These are phyloP conservation scores for Malus hybrid DNA, from an alignment of 331 rosid species.

Conservation along the genomic window DNA sequence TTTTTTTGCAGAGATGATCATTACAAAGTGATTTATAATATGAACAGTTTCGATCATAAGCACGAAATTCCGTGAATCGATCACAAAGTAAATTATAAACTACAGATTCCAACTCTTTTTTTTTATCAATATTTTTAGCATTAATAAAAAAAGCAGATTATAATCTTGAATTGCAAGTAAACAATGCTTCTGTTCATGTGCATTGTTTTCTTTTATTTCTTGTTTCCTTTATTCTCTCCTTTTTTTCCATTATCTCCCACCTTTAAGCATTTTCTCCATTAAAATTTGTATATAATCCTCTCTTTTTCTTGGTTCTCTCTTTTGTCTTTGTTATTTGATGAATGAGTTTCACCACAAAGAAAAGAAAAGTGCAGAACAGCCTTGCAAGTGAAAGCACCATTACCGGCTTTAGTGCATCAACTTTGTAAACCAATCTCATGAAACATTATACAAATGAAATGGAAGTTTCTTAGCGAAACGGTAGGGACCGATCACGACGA, in stretches of 20 bases:
- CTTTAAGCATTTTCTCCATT: slow-evolving; percentile 21
- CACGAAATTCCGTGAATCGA: too few relatives aligned
- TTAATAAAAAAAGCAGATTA: slow-evolving; percentile 18
- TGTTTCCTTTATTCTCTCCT: slow-evolving; percentile 16
- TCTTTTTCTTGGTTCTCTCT: not conserved
- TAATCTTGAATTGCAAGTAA: slow-evolving; percentile 71
- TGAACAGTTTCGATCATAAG: too few relatives aligned
- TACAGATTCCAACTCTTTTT: not conserved
- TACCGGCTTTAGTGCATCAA: not conserved
- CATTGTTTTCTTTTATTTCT: slow-evolving; percentile 24
- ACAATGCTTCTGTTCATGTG: slow-evolving; percentile 8
- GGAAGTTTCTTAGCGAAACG: too few relatives aligned
- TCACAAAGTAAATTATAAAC: too few relatives aligned
- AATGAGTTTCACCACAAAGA: not conserved
- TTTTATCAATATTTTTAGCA: not conserved
- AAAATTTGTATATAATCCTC: slow-evolving; percentile 13
- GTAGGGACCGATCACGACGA: not conserved
- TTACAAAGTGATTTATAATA: too few relatives aligned
- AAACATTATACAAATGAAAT: too few relatives aligned
- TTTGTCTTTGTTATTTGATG: not conserved
- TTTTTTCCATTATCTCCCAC: slow-evolving; percentile 13
- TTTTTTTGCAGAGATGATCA: too few relatives aligned
- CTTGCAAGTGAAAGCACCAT: slow-evolving; percentile 9
- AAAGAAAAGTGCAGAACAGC: not conserved
- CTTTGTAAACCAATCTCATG: not conserved